A percentile compares a stretch with the other conserved stretches of the same genome.
Evolutionary conservation across 176 grass and related monocot species (phyloP).

Genomic region (Triticum monococcum): DNA sequence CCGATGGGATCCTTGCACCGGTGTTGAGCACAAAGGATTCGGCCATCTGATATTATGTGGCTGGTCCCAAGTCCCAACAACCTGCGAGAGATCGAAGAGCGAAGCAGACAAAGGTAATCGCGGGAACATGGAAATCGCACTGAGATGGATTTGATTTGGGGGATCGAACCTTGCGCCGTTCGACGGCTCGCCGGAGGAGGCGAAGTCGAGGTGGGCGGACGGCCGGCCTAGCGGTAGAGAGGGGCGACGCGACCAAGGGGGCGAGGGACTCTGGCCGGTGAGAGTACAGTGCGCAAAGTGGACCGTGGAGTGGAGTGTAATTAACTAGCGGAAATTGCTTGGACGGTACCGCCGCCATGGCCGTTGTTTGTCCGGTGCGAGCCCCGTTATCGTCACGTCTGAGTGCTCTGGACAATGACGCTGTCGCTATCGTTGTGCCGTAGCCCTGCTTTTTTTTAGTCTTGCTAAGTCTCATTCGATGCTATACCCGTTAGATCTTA

Average conservation of each 20-base stretch:
- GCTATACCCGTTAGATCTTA: too few species aligned
- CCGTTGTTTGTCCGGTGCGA: too few species aligned
- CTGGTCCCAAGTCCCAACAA: background rate
- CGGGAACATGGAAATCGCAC: background rate
- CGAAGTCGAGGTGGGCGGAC: background rate
- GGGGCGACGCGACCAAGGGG: background rate
- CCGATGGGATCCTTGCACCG: conserved; percentile 48
- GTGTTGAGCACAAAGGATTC: conserved; percentile 54
- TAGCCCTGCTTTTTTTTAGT: too few species aligned
- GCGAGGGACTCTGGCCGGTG: background rate
- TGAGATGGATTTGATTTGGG: background rate
- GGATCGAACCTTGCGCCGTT: background rate
- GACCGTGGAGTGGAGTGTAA: too few species aligned
- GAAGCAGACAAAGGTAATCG: background rate
- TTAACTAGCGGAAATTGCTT: too few species aligned
- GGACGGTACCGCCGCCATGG: too few species aligned
- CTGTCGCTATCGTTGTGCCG: too few species aligned
- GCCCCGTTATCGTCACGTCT: too few species aligned
- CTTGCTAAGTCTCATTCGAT: too few species aligned
- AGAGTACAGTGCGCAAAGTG: background rate
- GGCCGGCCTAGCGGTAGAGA: too few species aligned
- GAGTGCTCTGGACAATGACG: too few species aligned
- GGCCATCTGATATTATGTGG: conserved; percentile 2
- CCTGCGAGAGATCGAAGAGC: background rate
- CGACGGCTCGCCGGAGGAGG: background rate